Evolutionary conservation across 1,139 yeast genomes (phyloP), one percentile per base, ranked within the genome.

Genomic region (Pichia sp.): DNA sequence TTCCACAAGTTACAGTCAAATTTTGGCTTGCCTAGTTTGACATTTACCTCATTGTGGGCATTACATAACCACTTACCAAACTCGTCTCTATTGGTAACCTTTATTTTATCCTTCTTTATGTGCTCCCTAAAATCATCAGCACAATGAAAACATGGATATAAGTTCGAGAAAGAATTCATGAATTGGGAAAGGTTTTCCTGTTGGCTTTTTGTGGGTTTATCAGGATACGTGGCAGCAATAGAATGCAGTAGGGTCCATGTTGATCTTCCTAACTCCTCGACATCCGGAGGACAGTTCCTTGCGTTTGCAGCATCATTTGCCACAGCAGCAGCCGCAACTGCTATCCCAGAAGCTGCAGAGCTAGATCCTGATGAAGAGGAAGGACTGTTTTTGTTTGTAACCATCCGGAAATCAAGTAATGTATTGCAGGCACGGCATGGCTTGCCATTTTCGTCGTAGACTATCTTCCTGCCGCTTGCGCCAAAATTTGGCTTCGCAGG

Each of bases 61-160:
- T 84, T 87, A 72, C 99, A 95, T 55, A 93, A 73, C 99, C 99
- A 93, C 62, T 72, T 76, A 1, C 97, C 96, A 62, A 93, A 81
- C 54, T 82, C 86, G 53, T 90, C 96, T 64, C 88, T 90, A 10
- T 82, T 80, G 11, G 72, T 75, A 4, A 87, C 90, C 57, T 76
- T 75, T 5, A 96, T 95, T 61, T 83, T 82, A 61, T 86, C 76
- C 55, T 70, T 73, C 36, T 69, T 69, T 49, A 89, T 75, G 71
- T 88, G 90, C 31, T 72, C 71, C 54, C 82, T 78, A 69, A 95
- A 89, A 67, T 92, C 98, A 49, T 80, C 81, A 0, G 96, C 97
- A 72, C 99, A 95, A 73, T 81, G 85, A 88, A 95, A 86, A 70
- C 99, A 93, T 1, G 99, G 99, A 65, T 93, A 93, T 49, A 92